Evolutionary conservation across 306 rosid genomes (phyloP).

Genomic region (Vicia faba): DNA sequence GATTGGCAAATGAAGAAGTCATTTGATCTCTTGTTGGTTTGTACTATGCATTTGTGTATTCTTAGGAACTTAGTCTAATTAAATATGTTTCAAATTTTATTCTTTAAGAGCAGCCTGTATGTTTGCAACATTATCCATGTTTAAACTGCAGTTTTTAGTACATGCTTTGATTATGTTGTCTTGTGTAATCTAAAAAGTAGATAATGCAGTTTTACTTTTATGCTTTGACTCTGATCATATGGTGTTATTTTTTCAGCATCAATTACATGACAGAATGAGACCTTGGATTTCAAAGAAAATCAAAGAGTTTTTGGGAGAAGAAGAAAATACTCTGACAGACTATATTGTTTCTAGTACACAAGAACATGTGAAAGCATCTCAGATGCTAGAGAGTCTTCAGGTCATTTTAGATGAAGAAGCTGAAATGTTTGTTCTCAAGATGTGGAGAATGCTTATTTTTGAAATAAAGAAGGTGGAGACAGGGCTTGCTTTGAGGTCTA

Average conservation of each 20-base stretch:
- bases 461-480: conserved; percentile 98
- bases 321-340: conserved; percentile 86
- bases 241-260: conserved; percentile 57
- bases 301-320: conserved; percentile 91
- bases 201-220: conserved; percentile 14
- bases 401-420: conserved; percentile 96
- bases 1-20: too few relatives aligned
- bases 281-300: conserved; percentile 99
- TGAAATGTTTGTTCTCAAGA: conserved; percentile 98
- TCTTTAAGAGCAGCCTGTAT: not conserved
- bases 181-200: conserved; percentile 21
- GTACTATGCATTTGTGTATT: not conserved
- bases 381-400: conserved; percentile 94
- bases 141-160: conserved; percentile 6
- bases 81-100: conserved; percentile 1
- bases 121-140: not conserved
- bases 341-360: conserved; percentile 94
- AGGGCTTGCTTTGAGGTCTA: conserved; percentile 70
- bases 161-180: conserved; percentile 15
- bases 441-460: conserved; percentile 99
- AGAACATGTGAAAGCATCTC: conserved; percentile 91
- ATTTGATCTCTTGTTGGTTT: too few relatives aligned
- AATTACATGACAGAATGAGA: conserved; percentile 90
- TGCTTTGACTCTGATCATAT: conserved; percentile 23
- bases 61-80: not conserved